Base-by-base conservation (phyloP, 2,329 filamentous ascomycete genomes). In the Paraphoma chrysanthemicola region DNA sequence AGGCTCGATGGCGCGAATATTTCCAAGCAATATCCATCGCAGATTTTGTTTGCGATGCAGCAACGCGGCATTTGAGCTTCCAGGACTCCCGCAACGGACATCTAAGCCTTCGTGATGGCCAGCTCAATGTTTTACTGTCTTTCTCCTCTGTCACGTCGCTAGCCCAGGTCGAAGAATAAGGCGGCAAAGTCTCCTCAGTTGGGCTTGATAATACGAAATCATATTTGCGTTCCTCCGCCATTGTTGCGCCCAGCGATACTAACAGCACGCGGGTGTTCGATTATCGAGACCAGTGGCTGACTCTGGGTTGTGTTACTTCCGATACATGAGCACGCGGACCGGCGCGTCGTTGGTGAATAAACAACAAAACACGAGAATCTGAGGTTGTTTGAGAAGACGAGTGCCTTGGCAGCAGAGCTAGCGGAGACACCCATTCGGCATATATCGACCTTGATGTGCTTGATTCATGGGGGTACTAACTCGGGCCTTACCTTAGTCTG, bases 121-220 rank as follows among this genome's bases (percentile, higher is more conserved):
- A 50, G 23, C 16, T 45, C 47, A 28, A 33, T 12, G 17, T n/a
- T 11, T 44, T 23, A 31, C 48, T 48, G 44, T 23, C 18, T 16
- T 44, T 51, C 36, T 31, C 4, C 8, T 41, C 6, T 1, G 38
- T 36, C 4, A 36, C 49, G 1, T 57, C 57, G 28, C 59, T 53
- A 4, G 44, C 57, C 57, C 56, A 60, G 6, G 59, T 57, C 5
- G 6, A 46, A 11, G 29, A 28, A 7, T 58, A 53, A 28, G 50
- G n/a, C 7, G 53, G 43, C 0, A 14, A 42, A 18, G 51, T 44
- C 7, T 47, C 52, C 5, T 51, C 44, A 4, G 51, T 48, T 14
- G 49, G 45, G 3, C 39, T 36, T n/a, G 39, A 17, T n/a, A 2
- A 46, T 3, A 16, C 48, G 42, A 16, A 42, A 6, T 51, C 18